phyloP scores from a whole-genome alignment of 768 basidiomycete genomes.

The Mycena sanguinolenta region DNA sequence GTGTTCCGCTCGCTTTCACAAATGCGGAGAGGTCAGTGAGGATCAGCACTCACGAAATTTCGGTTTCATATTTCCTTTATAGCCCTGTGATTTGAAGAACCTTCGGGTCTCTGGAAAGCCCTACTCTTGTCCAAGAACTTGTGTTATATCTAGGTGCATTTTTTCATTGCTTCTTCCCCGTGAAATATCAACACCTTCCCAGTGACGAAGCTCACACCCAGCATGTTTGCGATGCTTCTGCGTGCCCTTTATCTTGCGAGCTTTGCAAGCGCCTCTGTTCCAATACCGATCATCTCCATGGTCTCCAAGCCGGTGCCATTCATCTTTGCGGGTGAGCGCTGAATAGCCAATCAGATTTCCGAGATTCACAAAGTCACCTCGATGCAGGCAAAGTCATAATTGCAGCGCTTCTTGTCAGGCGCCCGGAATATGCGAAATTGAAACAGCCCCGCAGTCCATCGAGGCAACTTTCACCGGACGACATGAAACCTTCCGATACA shows the following conservation, averaged over 20 bases:
- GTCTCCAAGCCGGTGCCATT: conserved; percentile 50
- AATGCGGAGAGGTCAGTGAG: conserved; percentile 64
- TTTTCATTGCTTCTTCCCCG: neutral
- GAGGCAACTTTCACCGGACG: conserved; percentile 72
- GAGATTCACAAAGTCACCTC: neutral
- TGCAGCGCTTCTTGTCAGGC: conserved; percentile 59
- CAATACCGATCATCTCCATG: conserved; percentile 65
- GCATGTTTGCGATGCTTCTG: conserved; percentile 65
- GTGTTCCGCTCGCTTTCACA: conserved; percentile 67
- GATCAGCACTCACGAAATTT: conserved; percentile 1
- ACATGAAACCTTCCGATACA: conserved; percentile 74
- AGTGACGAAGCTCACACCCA: conserved; percentile 61
- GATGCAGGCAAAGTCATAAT: conserved; percentile 62
- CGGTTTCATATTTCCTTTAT: conserved; percentile 19
- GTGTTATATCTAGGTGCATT: conserved; percentile 56
- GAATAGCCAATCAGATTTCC: neutral
- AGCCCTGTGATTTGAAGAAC: conserved; percentile 59
- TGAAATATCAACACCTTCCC: neutral
- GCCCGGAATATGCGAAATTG: conserved; percentile 69
- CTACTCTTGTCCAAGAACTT: conserved; percentile 59
- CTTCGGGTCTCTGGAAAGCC: conserved; percentile 43
- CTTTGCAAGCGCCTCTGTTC: conserved; percentile 70
- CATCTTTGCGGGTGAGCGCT: conserved; percentile 74
- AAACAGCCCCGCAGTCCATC: conserved; percentile 69
- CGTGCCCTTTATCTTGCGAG: conserved; percentile 68